Percentiles rank a stretch among this genome's conserved stretches.
phyloP scores from a whole-genome alignment of 768 basidiomycete species.

The Lanmaoa pseudosensibilis region DNA sequence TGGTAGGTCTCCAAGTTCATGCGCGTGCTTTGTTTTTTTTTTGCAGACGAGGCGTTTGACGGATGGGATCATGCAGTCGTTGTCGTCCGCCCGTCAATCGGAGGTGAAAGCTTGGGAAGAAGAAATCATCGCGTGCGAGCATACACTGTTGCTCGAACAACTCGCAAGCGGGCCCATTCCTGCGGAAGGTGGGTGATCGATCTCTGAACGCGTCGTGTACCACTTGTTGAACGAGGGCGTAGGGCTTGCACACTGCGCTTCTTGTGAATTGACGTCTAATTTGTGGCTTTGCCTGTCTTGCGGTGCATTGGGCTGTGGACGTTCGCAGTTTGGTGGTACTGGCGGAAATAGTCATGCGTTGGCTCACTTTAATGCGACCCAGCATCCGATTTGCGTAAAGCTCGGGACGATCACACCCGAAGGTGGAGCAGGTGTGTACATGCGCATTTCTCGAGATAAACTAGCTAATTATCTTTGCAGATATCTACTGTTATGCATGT shows the following conservation, averaged over 20 bases:
- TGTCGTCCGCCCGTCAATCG: slow-evolving; percentile 88
- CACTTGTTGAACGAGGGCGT: neutral
- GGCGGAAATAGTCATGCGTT: slow-evolving; percentile 92
- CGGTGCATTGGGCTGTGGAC: slow-evolving; percentile 86
- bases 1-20: neutral
- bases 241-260: slow-evolving; percentile 80
- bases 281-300: slow-evolving; percentile 95
- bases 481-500: slow-evolving; percentile 92
- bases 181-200: slow-evolving; percentile 20
- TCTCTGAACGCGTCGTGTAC: neutral
- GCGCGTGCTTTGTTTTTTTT: neutral
- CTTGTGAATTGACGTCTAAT: slow-evolving; percentile 87
- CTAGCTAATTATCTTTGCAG: slow-evolving; percentile 36
- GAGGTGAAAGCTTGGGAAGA: slow-evolving; percentile 99
- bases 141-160: slow-evolving; percentile 61
- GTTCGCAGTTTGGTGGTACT: slow-evolving; percentile 76
- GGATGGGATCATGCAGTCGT: slow-evolving; percentile 71
- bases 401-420: slow-evolving; percentile 96
- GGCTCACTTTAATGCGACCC: slow-evolving; percentile 66
- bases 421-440: slow-evolving; percentile 73
- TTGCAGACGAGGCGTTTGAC: slow-evolving; percentile 54
- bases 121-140: slow-evolving; percentile 85
- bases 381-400: slow-evolving; percentile 86
- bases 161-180: slow-evolving; percentile 26
- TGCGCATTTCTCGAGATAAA: neutral